Percentiles rank a stretch among this genome's conserved stretches.
These are phyloP conservation scores for Scheffersomyces titani DNA, from an alignment of 1,139 yeast species.

Conservation along the genomic window DNA sequence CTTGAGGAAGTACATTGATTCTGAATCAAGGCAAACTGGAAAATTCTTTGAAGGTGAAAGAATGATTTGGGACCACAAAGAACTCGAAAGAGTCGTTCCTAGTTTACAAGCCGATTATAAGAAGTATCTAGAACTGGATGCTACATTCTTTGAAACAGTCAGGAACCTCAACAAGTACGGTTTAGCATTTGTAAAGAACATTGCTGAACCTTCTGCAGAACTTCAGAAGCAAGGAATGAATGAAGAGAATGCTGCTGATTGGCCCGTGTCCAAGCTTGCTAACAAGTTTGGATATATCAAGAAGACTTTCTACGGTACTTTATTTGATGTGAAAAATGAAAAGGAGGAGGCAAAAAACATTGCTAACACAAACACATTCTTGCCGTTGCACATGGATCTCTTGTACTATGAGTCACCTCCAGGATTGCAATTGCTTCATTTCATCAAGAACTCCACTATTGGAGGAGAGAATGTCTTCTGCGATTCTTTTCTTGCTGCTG, in stretches of 20 bases:
- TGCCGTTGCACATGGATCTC: constrained; percentile 82
- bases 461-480: constrained; percentile 78
- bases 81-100: constrained; percentile 18
- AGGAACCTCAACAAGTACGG: constrained; percentile 59
- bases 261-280: constrained; percentile 55
- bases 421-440: constrained; percentile 73
- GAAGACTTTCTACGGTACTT: constrained; percentile 71
- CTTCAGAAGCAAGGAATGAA: constrained; percentile 12
- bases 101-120: constrained; percentile 34
- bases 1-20: constrained; percentile 44
- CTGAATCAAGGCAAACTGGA: constrained; percentile 29
- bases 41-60: constrained; percentile 37
- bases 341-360: constrained; percentile 65
- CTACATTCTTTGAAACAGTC: constrained; percentile 40
- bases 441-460: constrained; percentile 58
- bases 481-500: constrained; percentile 74
- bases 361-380: constrained; percentile 66
- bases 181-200: constrained; percentile 52
- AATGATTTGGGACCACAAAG: constrained; percentile 41
- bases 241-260: constrained; percentile 30
- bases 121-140: constrained; percentile 40
- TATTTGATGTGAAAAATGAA: constrained; percentile 68
- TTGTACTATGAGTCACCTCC: constrained; percentile 84
- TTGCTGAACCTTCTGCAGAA: constrained; percentile 42
- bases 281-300: constrained; percentile 68